These are phyloP conservation scores for Colletotrichum sp. DNA, from an alignment of 2,329 filamentous ascomycete species.

Conservation along the genomic window DNA sequence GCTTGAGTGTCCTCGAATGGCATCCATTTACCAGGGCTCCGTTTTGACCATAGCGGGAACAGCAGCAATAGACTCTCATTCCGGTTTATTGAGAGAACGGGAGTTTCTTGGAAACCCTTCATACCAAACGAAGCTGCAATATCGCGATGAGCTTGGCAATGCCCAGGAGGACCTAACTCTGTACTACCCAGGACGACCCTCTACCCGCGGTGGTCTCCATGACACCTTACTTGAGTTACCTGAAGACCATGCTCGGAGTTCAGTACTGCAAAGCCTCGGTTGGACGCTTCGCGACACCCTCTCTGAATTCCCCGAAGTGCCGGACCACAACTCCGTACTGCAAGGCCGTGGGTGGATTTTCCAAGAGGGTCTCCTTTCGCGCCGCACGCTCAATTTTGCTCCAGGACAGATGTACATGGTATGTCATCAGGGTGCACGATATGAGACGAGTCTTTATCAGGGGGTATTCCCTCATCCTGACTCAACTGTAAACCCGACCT, in stretches of 20 bases:
- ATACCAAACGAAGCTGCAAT: neutral
- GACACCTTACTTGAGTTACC: neutral
- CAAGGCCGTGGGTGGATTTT: neutral
- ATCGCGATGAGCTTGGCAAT: neutral
- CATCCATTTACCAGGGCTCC: neutral
- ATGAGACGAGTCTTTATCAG: neutral
- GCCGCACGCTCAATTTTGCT: neutral
- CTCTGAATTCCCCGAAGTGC: neutral
- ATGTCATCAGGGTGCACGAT: neutral
- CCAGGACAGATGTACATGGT: neutral
- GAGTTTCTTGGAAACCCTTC: neutral
- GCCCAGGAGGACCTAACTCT: neutral
- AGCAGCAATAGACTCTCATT: neutral
- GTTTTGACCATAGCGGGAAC: neutral
- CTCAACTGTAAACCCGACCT: neutral
- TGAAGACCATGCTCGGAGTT: neutral
- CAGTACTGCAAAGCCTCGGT: neutral
- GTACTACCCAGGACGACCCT: neutral
- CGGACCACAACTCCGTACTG: neutral
- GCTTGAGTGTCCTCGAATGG: neutral
- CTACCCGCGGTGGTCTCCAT: neutral
- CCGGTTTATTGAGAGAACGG: neutral
- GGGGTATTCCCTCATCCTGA: neutral
- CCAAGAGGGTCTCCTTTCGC: neutral
- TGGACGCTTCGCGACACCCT: neutral